Conservation (phyloP, 108 stramenopile species). For the Aurantiochytrium sp. region DNA sequence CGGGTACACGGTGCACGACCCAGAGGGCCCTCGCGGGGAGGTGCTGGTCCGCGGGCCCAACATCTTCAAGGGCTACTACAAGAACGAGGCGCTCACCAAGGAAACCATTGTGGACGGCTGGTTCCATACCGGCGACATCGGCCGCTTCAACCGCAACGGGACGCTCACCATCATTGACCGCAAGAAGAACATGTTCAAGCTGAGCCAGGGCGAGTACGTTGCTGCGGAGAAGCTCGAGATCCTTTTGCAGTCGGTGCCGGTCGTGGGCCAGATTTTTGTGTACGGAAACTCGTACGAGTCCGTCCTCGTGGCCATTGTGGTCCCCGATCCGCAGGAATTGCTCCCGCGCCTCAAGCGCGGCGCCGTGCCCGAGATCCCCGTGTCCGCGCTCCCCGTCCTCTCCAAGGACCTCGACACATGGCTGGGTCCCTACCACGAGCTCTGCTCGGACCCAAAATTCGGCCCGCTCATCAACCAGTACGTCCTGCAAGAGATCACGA, state of each 20-base stretch:
- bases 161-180: conserved; percentile 76
- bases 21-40: conserved; percentile 54
- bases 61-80: conserved; percentile 73
- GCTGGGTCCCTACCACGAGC: not conserved
- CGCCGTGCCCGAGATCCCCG: not conserved
- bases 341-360: not conserved
- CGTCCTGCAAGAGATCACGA: not conserved
- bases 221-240: conserved; percentile 81
- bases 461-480: conserved; percentile 5
- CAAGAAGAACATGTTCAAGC: conserved; percentile 88
- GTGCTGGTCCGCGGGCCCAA: conserved; percentile 65
- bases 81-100: conserved; percentile 72
- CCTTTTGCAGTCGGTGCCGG: conserved; percentile 64
- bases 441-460: not conserved
- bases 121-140: conserved; percentile 82
- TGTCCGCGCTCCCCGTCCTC: not conserved
- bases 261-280: conserved; percentile 51
- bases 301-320: conserved; percentile 1
- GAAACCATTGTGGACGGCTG: conserved; percentile 73
- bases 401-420: not conserved
- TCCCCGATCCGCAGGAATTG: conserved; percentile 15
- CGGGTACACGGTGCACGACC: not conserved
- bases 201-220: conserved; percentile 87
- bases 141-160: conserved; percentile 74
- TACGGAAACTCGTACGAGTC: conserved; percentile 16